These are phyloP conservation scores for Trametes pubescens DNA, from an alignment of 1,284 basidiomycete species.

Conservation along the genomic window DNA sequence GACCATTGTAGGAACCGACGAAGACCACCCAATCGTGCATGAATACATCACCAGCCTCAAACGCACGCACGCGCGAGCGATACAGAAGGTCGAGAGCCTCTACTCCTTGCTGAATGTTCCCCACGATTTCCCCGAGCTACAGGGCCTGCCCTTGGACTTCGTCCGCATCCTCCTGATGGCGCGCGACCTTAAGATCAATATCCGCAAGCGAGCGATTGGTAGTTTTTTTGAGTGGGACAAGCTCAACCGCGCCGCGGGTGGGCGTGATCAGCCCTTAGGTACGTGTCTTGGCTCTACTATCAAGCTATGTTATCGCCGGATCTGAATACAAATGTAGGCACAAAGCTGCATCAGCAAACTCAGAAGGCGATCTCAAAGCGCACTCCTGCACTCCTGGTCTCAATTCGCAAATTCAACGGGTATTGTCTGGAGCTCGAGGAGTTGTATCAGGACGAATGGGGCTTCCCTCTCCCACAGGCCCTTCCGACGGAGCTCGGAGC, in stretches of 20 bases:
- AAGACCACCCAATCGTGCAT: slow-evolving; percentile 19
- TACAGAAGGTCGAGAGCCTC: slow-evolving; percentile 38
- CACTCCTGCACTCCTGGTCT: slow-evolving; percentile 43
- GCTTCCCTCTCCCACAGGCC: slow-evolving; percentile 42
- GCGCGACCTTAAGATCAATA: slow-evolving; percentile 49
- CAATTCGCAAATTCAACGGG: slow-evolving; percentile 47
- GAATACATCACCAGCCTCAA: slow-evolving; percentile 1
- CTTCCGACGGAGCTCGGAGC: slow-evolving; percentile 34
- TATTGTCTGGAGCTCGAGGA: slow-evolving; percentile 42
- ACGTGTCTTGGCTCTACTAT: slow-evolving; percentile 1
- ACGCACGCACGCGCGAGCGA: slow-evolving; percentile 12
- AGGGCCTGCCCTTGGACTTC: slow-evolving; percentile 43
- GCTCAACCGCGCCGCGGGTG: slow-evolving; percentile 45
- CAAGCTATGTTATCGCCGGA: background rate
- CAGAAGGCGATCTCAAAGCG: slow-evolving; percentile 44
- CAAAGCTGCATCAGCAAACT: slow-evolving; percentile 49
- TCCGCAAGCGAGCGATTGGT: slow-evolving; percentile 44
- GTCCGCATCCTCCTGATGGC: slow-evolving; percentile 43
- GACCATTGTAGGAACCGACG: slow-evolving; percentile 27
- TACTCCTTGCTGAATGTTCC: slow-evolving; percentile 48
- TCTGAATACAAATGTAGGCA: slow-evolving; percentile 36
- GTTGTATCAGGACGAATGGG: slow-evolving; percentile 37
- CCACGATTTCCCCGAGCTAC: slow-evolving; percentile 43
- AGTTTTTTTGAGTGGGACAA: slow-evolving; percentile 51
- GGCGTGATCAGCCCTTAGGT: slow-evolving; percentile 45